phyloP scores from a whole-genome alignment of 164 flowering plant genomes.

The Buxus sempervirens region DNA sequence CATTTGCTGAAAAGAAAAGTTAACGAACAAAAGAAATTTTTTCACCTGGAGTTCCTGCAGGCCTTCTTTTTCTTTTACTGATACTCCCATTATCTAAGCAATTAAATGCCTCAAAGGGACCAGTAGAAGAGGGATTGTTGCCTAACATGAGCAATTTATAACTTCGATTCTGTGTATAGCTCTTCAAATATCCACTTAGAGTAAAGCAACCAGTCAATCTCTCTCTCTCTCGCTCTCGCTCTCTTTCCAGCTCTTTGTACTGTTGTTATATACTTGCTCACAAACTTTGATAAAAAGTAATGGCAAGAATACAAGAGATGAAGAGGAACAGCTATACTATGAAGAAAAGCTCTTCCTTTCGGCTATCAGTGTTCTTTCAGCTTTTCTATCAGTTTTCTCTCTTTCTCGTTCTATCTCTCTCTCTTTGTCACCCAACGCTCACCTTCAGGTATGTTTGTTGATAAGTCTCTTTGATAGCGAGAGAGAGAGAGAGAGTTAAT shows the following conservation, averaged over 20 bases:
- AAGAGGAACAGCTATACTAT: conserved; percentile 16
- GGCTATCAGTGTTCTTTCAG: conserved; percentile 32
- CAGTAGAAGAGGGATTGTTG: conserved; percentile 27
- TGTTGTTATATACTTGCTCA: not conserved
- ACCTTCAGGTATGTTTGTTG: conserved; percentile 22
- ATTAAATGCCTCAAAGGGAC: conserved; percentile 33
- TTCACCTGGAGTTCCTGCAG: conserved; percentile 44
- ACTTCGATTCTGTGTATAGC: not conserved
- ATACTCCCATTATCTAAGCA: conserved; percentile 41
- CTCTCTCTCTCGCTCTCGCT: conserved; percentile 5
- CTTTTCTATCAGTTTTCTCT: conserved; percentile 23
- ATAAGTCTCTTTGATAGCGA: conserved; percentile 13
- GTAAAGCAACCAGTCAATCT: not conserved
- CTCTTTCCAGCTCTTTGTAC: not conserved
- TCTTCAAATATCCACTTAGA: not conserved
- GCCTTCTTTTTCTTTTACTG: conserved; percentile 37
- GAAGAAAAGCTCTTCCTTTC: conserved; percentile 31
- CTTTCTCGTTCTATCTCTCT: too few species aligned
- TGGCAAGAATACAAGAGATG: conserved; percentile 2
- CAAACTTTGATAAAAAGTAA: conserved; percentile 7
- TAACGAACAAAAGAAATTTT: not conserved
- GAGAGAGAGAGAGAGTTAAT: conserved; percentile 19
- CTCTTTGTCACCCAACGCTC: conserved; percentile 15
- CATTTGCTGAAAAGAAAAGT: not conserved
- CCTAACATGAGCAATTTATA: conserved; percentile 35